Evolutionary conservation across 2,329 filamentous ascomycete genomes (phyloP), one percentile per base, ranked within the genome.

Genomic region (Talaromyces marneffei): DNA sequence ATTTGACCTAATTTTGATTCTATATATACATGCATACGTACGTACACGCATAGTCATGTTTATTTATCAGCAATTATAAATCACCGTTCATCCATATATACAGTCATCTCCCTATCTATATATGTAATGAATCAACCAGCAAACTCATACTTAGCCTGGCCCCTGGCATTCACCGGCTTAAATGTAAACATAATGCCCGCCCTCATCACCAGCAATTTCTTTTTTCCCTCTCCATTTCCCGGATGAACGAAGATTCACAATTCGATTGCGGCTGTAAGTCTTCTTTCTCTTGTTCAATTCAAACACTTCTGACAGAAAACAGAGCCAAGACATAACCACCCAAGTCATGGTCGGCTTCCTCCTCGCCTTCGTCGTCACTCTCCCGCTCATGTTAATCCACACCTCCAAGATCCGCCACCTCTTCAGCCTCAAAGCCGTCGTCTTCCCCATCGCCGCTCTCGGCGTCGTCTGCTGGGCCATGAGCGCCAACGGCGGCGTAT

Each of bases 381-480:
- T 70, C 7, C 68, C 68, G 1, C 67, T 71, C 35, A 70, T 72
- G 40, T 71, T 70, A 54, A 67, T 77, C 54, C 75, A 76, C 55
- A 73, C 74, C 2, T 68, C 68, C 12, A 70, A 72, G 55, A 74
- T 76, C 61, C 69, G 72, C 18, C 70, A 71, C 61, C 62, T 76
- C 31, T 77, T 76, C 64, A 72, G 67, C 12, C 54, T 75, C 56
- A 77, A 77, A 60, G 71, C 73, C 14, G 52, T 76, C 56, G 64
- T 72, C 31, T 70, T 75, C 65, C 73, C 72, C 0, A 62, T 73
- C 9, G 73, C 74, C 35, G 68, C 70, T n/a, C 70, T 77, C 27
- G 75, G 71, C 8, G 67, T 77, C 14, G 73, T 76, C 35, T 70
- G 70, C 14, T 76, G 74, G 72, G 64, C 70, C 18, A 72, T 69